Evolutionary conservation across 2,329 filamentous ascomycete genomes (phyloP).

Genomic region (Phialemoniopsis sp.): DNA sequence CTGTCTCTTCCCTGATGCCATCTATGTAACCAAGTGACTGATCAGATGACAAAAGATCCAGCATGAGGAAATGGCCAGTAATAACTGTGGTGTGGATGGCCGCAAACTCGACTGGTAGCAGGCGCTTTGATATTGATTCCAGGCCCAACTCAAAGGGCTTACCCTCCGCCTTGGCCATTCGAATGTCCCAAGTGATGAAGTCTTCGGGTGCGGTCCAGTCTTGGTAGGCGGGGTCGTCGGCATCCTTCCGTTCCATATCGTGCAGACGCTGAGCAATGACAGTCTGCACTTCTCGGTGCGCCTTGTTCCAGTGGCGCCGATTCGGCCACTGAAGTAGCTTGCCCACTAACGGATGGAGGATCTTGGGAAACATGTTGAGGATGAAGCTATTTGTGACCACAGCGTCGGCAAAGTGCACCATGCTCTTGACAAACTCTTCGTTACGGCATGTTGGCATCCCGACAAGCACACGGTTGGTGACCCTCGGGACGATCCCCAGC

Average conservation of each 20-base stretch:
- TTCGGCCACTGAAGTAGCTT: constrained; percentile 38
- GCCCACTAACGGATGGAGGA: constrained; percentile 45
- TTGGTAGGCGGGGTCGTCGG: constrained; percentile 32
- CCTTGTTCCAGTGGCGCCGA: constrained; percentile 39
- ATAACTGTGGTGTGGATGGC: constrained; percentile 55
- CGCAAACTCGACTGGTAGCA: constrained; percentile 54
- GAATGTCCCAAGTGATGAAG: constrained; percentile 54
- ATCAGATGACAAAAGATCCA: constrained; percentile 39
- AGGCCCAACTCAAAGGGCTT: constrained; percentile 38
- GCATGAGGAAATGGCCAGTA: constrained; percentile 40
- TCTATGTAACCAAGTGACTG: constrained; percentile 27
- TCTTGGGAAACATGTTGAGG: constrained; percentile 38
- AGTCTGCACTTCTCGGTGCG: constrained; percentile 36
- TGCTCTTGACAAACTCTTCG: constrained; percentile 37
- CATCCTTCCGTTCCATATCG: constrained; percentile 36
- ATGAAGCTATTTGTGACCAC: constrained; percentile 40
- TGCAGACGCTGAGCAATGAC: constrained; percentile 44
- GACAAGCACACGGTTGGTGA: constrained; percentile 39
- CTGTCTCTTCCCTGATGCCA: constrained; percentile 37
- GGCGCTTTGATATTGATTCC: constrained; percentile 40
- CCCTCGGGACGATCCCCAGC: constrained; percentile 33
- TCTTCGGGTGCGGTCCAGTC: constrained; percentile 45
- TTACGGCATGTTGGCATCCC: constrained; percentile 34
- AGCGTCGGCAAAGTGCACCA: constrained; percentile 44
- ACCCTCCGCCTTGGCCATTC: constrained; percentile 41